Evolutionary conservation across 2,329 filamentous ascomycete species (phyloP).

Genomic region (Colletotrichum kahawae): DNA sequence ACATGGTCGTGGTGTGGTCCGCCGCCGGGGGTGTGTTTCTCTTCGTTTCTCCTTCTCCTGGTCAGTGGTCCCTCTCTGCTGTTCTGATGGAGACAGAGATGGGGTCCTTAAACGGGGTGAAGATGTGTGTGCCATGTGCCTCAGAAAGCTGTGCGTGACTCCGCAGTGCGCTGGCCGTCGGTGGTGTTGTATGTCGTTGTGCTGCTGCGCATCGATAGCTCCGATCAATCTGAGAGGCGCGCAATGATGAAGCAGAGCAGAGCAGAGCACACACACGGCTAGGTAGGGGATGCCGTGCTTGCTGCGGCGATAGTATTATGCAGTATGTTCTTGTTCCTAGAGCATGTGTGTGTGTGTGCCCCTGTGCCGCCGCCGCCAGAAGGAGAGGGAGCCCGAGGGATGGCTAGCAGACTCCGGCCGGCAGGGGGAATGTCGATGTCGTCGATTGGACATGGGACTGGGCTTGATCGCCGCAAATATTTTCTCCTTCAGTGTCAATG

Average conservation of each 20-base stretch:
- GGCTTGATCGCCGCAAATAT: slow-evolving; percentile 1
- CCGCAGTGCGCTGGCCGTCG: background rate
- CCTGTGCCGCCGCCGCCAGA: background rate
- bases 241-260: background rate
- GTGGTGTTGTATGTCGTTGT: background rate
- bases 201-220: background rate
- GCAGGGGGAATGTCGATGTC: slow-evolving; percentile 17
- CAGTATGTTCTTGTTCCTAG: background rate
- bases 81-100: background rate
- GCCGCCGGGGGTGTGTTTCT: background rate
- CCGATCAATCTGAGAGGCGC: background rate
- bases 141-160: background rate
- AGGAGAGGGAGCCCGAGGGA: background rate
- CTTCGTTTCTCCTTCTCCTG: background rate
- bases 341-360: background rate
- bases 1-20: background rate
- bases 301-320: background rate
- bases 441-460: slow-evolving; percentile 6
- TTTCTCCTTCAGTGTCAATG: slow-evolving; percentile 8
- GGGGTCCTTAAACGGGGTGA: background rate
- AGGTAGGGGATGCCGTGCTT: background rate
- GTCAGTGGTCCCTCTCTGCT: background rate
- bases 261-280: background rate
- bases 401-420: background rate
- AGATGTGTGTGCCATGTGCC: background rate